Conservation (phyloP, 1,139 yeast genomes). For the Debaryomyces coudertii region DNA sequence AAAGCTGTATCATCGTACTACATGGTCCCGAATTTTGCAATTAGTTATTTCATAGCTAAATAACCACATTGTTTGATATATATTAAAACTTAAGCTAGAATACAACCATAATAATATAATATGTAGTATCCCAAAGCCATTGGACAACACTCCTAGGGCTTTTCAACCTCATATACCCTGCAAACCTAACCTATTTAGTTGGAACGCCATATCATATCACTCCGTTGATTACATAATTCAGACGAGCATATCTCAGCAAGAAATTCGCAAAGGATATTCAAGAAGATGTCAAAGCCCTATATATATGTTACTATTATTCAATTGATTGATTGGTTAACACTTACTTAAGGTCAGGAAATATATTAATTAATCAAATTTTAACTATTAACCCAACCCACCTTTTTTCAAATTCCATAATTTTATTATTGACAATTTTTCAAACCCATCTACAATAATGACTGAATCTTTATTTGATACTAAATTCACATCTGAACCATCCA, state of each 20-base stretch:
- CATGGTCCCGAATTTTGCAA: too few relatives aligned
- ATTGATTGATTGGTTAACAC: slow-evolving; percentile 5
- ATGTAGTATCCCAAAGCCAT: not conserved
- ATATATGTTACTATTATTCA: not conserved
- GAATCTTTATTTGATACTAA: slow-evolving; percentile 48
- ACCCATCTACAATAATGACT: slow-evolving; percentile 28
- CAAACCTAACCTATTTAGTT: not conserved
- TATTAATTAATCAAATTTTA: not conserved
- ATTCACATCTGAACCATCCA: slow-evolving; percentile 29
- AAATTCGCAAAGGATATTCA: slow-evolving; percentile 5
- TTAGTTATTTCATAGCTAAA: too few relatives aligned
- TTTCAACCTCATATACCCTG: not conserved
- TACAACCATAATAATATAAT: not conserved
- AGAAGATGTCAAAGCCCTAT: not conserved
- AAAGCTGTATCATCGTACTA: too few relatives aligned
- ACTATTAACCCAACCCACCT: slow-evolving; percentile 4
- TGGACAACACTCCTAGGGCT: not conserved
- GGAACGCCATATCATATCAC: not conserved
- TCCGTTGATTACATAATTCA: slow-evolving; percentile 1
- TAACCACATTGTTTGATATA: not conserved
- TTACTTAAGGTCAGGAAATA: not conserved
- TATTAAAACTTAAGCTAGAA: not conserved
- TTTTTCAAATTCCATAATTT: slow-evolving; percentile 6
- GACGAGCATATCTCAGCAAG: slow-evolving; percentile 2
- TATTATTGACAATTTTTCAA: slow-evolving; percentile 2